Percentiles rank a stretch among this genome's conserved stretches.
These are phyloP conservation scores for Vigna hirtella DNA, from an alignment of 306 rosid species.

Conservation along the genomic window DNA sequence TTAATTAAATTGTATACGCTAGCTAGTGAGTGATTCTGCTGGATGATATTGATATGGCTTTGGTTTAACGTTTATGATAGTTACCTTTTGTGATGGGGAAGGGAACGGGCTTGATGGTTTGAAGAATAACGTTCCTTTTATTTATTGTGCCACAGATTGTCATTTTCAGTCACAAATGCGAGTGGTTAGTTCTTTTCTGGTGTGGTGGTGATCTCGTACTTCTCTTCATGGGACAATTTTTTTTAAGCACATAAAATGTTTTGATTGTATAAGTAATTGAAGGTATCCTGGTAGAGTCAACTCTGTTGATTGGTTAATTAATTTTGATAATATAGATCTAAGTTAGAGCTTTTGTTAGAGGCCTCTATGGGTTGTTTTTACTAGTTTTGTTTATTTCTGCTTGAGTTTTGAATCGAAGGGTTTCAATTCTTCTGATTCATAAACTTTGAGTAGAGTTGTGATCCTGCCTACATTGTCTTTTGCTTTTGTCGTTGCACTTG, in stretches of 20 bases:
- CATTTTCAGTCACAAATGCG: neutral
- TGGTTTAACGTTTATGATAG: neutral
- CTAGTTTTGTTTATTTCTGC: neutral
- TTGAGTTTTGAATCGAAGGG: neutral
- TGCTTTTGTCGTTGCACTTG: neutral
- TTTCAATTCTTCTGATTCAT: neutral
- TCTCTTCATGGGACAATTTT: neutral
- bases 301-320: slow-evolving; percentile 19
- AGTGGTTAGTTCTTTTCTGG: slow-evolving; percentile 8
- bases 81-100: neutral
- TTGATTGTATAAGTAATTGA: neutral
- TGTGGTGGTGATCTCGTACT: neutral
- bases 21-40: slow-evolving; percentile 21
- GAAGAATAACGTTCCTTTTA: slow-evolving; percentile 15
- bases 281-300: slow-evolving; percentile 19
- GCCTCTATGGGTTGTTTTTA: slow-evolving; percentile 2
- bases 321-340: neutral
- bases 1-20: neutral
- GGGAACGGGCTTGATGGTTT: neutral
- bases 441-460: slow-evolving; percentile 9
- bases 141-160: neutral
- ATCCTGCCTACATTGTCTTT: neutral
- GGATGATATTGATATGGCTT: neutral
- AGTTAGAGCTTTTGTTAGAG: neutral
- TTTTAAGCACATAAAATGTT: neutral